phyloP scores from a whole-genome alignment of 768 basidiomycete species.

The Boletus vinaceobasis region DNA sequence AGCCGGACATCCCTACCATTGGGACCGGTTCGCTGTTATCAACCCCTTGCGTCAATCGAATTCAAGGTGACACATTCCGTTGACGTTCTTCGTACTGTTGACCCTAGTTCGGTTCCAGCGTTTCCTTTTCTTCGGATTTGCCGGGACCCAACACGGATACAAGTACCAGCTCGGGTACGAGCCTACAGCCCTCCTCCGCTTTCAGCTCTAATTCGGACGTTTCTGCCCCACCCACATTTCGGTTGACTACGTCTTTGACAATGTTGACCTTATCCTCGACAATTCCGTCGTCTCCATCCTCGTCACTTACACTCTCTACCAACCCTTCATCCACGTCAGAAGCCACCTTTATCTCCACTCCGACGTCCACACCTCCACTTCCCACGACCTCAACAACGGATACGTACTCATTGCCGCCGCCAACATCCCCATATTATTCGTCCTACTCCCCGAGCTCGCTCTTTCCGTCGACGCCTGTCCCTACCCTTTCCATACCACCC shows the following conservation, averaged over 20 bases:
- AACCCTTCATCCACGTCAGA: slow-evolving; percentile 1
- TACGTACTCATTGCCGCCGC: background rate
- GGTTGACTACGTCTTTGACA: background rate
- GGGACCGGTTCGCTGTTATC: background rate
- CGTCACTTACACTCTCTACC: background rate
- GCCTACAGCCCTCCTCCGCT: slow-evolving; percentile 5
- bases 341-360: background rate
- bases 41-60: background rate
- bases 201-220: slow-evolving; percentile 18
- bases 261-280: background rate
- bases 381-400: background rate
- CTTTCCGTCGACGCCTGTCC: background rate
- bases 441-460: background rate
- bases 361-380: background rate
- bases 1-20: background rate
- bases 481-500: background rate
- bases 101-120: slow-evolving; percentile 3
- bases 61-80: slow-evolving; percentile 10
- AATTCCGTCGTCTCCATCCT: background rate
- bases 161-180: slow-evolving; percentile 19
- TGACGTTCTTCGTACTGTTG: background rate
- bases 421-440: slow-evolving; percentile 1
- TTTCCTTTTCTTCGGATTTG: background rate
- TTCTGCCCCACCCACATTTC: background rate
- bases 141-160: slow-evolving; percentile 1